Conservation (phyloP, 2,329 filamentous ascomycete genomes). For the Fusarium tjaetaba region DNA sequence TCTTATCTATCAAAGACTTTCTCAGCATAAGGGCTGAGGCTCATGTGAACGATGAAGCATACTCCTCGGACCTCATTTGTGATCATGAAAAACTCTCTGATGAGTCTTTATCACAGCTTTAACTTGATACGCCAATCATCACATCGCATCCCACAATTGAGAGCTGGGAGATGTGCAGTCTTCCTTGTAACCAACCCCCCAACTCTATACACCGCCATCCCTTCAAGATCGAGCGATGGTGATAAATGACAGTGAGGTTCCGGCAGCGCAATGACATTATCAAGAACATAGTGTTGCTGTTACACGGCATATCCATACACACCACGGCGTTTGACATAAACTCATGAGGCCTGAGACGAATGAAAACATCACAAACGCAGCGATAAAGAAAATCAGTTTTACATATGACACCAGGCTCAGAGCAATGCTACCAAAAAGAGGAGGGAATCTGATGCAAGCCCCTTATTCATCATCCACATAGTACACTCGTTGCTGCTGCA, state of each 20-base stretch:
- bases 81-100: neutral
- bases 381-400: slow-evolving; percentile 29
- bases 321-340: slow-evolving; percentile 22
- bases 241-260: slow-evolving; percentile 16
- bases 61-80: neutral
- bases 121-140: neutral
- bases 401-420: slow-evolving; percentile 39
- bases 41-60: slow-evolving; percentile 13
- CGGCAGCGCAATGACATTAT: slow-evolving; percentile 8
- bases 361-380: neutral
- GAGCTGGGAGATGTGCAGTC: neutral
- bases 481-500: slow-evolving; percentile 14
- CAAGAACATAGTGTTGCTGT: neutral
- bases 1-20: slow-evolving; percentile 35
- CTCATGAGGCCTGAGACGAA: slow-evolving; percentile 7
- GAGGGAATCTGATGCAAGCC: slow-evolving; percentile 32
- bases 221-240: slow-evolving; percentile 22
- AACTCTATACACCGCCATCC: slow-evolving; percentile 25
- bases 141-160: slow-evolving; percentile 8
- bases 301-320: slow-evolving; percentile 15
- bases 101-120: neutral
- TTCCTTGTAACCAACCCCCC: neutral
- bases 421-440: slow-evolving; percentile 40
- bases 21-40: neutral
- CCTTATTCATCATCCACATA: slow-evolving; percentile 27